Evolutionary conservation across 2,329 filamentous ascomycete species (phyloP).

Genomic region (Xylariaceae sp.): DNA sequence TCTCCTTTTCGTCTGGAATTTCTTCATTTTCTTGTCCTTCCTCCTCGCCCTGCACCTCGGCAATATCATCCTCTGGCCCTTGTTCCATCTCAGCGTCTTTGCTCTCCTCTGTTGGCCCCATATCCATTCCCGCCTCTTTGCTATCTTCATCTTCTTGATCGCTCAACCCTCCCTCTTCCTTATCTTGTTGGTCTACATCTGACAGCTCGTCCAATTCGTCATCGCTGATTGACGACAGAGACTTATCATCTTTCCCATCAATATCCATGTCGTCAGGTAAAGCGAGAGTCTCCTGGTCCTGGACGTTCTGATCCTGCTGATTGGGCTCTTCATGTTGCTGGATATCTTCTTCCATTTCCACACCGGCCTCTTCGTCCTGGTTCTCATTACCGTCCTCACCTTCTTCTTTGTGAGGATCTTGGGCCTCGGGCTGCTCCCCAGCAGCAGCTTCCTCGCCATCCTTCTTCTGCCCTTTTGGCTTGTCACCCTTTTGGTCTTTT

Average conservation of each 20-base stretch:
- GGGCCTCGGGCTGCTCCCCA: slow-evolving; percentile 51
- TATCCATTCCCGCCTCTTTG: slow-evolving; percentile 47
- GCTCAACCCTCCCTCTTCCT: slow-evolving; percentile 37
- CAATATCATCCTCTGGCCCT: slow-evolving; percentile 37
- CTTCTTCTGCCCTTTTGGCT: slow-evolving; percentile 65
- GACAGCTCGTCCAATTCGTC: slow-evolving; percentile 58
- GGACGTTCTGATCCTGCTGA: slow-evolving; percentile 66
- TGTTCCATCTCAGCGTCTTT: slow-evolving; percentile 53
- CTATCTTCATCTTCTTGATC: slow-evolving; percentile 40
- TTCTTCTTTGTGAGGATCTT: slow-evolving; percentile 46
- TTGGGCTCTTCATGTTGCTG: slow-evolving; percentile 54
- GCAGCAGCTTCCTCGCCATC: slow-evolving; percentile 57
- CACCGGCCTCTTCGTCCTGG: slow-evolving; percentile 57
- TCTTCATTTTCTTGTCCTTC: slow-evolving; percentile 35
- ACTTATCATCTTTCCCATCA: slow-evolving; percentile 61
- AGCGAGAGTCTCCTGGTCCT: slow-evolving; percentile 77
- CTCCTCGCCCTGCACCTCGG: slow-evolving; percentile 33
- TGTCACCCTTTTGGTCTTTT: slow-evolving; percentile 74
- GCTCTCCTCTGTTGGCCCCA: slow-evolving; percentile 43
- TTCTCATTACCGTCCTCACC: slow-evolving; percentile 47
- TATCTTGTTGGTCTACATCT: slow-evolving; percentile 45
- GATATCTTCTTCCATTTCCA: slow-evolving; percentile 55
- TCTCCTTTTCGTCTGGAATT: slow-evolving; percentile 33
- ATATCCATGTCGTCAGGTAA: slow-evolving; percentile 86
- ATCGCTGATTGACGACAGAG: slow-evolving; percentile 47